Conservation (phyloP, 176 grass and related monocot genomes). For the Secale cereale region DNA sequence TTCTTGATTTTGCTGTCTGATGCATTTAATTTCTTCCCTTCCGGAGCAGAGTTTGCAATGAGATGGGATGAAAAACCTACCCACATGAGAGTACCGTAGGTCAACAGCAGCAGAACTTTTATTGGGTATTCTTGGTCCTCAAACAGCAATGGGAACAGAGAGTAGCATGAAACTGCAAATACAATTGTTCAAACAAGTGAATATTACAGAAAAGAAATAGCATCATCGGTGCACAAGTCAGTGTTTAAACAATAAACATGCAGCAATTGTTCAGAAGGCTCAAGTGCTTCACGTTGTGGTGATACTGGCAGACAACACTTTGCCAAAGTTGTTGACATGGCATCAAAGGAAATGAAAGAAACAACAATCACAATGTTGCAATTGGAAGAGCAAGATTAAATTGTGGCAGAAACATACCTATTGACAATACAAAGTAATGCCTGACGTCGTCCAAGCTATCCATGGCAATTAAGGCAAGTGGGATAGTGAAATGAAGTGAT, state of each 20-base stretch:
- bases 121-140: constrained; percentile 76
- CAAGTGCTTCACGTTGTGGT: background rate
- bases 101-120: constrained; percentile 67
- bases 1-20: constrained; percentile 16
- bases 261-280: background rate
- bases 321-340: background rate
- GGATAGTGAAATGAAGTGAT: constrained; percentile 86
- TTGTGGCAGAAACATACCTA: constrained; percentile 50
- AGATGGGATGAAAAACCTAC: constrained; percentile 67
- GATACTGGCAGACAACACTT: background rate
- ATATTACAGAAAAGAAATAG: constrained; percentile 16
- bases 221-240: background rate
- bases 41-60: background rate
- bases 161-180: constrained; percentile 87
- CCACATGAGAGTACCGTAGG: constrained; percentile 64
- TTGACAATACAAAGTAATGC: constrained; percentile 84
- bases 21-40: constrained; percentile 24
- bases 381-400: background rate
- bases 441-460: constrained; percentile 63
- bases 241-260: background rate
- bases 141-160: constrained; percentile 76
- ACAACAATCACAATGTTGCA: background rate
- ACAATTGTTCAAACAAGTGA: constrained; percentile 14
- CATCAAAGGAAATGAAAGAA: background rate
- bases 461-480: constrained; percentile 71